Evolutionary conservation across 192 early-diverging fungal genomes (phyloP).

Genomic region (Linderina pennispora): DNA sequence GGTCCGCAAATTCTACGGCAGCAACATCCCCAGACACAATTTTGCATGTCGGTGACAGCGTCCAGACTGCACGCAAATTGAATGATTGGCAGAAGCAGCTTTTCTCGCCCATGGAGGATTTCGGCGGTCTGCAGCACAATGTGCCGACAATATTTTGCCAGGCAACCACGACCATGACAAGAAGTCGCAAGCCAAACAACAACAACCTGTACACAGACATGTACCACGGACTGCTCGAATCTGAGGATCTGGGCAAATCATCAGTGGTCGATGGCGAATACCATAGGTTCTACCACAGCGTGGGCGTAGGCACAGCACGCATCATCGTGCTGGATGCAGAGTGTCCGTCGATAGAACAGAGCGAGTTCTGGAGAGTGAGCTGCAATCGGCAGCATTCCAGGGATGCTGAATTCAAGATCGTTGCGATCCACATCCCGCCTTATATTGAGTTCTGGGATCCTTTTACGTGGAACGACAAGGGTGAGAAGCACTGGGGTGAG

Average conservation of each 20-base stretch:
- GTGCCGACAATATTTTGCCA: constrained; percentile 61
- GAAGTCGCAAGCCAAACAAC: constrained; percentile 42
- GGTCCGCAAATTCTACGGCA: constrained; percentile 5
- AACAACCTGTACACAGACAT: constrained; percentile 39
- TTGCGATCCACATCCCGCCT: constrained; percentile 68
- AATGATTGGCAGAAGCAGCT: constrained; percentile 69
- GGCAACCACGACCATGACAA: constrained; percentile 73
- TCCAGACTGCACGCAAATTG: constrained; percentile 52
- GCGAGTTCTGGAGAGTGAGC: constrained; percentile 55
- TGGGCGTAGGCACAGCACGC: constrained; percentile 53
- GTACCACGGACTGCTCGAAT: constrained; percentile 30
- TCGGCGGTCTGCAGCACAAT: constrained; percentile 48
- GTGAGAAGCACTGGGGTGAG: constrained; percentile 64
- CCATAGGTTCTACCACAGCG: constrained; percentile 30
- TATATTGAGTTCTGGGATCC: constrained; percentile 74
- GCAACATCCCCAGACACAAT: constrained; percentile 44
- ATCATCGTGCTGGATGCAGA: constrained; percentile 67
- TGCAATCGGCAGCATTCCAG: constrained; percentile 49
- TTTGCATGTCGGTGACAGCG: constrained; percentile 65
- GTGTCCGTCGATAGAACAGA: constrained; percentile 54
- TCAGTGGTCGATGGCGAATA: constrained; percentile 17
- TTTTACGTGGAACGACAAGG: constrained; percentile 56
- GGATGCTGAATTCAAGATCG: constrained; percentile 53
- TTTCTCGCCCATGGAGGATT: constrained; percentile 54
- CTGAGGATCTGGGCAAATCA: constrained; percentile 7